These are phyloP conservation scores for Herpetomonas samuelpessoai DNA, from an alignment of 208 protist species.

Conservation along the genomic window DNA sequence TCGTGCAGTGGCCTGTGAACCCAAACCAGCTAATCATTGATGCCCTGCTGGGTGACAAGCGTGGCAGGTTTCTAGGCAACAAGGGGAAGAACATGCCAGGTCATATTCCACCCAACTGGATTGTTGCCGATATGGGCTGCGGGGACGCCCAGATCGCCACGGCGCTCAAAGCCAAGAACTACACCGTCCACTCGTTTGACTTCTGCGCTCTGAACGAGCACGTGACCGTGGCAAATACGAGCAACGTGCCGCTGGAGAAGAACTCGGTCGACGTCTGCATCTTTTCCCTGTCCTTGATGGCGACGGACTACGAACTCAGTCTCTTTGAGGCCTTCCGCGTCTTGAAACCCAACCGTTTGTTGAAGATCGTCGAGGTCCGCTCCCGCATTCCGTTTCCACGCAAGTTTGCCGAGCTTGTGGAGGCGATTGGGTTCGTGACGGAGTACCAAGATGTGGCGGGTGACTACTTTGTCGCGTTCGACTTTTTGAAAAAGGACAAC, in stretches of 20 bases:
- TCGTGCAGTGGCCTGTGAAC: constrained; percentile 92
- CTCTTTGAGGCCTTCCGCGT: constrained; percentile 92
- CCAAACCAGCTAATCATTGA: constrained; percentile 90
- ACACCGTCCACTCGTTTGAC: constrained; percentile 96
- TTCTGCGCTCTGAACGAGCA: constrained; percentile 73
- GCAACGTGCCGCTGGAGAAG: constrained; percentile 75
- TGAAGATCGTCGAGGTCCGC: constrained; percentile 94
- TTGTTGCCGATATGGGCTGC: constrained; percentile 96
- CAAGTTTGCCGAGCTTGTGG: constrained; percentile 78
- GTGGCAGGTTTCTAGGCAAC: constrained; percentile 74
- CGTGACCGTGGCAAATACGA: constrained; percentile 91
- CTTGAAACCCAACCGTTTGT: constrained; percentile 79
- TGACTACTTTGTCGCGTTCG: constrained; percentile 92
- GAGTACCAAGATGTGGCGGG: constrained; percentile 81
- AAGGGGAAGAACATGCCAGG: constrained; percentile 82
- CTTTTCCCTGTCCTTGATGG: constrained; percentile 95
- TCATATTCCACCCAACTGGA: constrained; percentile 72
- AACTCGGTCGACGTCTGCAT: constrained; percentile 89
- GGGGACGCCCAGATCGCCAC: constrained; percentile 92
- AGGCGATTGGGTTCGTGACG: constrained; percentile 81
- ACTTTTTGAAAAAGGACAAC: constrained; percentile 83
- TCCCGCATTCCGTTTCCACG: constrained; percentile 82
- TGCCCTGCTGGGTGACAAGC: constrained; percentile 67
- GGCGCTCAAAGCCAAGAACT: constrained; percentile 58
- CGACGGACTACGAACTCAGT: constrained; percentile 93